A percentile compares a stretch with the other conserved stretches of the same genome.
Conservation (phyloP, 495 filamentous ascomycete species). For the Penicillium longicatenatum region DNA sequence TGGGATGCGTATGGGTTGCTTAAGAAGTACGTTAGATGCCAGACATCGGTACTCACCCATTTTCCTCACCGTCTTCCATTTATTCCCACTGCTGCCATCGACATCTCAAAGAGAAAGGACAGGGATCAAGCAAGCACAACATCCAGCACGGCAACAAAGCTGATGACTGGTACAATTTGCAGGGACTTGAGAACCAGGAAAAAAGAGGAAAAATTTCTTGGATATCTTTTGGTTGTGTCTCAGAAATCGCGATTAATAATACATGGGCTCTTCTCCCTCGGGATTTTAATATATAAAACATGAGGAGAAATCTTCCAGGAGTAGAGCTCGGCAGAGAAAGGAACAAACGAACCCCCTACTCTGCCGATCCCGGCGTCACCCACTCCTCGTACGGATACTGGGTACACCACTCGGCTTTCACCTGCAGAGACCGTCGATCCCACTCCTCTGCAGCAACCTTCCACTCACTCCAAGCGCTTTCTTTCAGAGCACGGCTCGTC, state of each 20-base stretch:
- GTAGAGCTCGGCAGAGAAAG: background rate
- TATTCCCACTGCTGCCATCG: no score
- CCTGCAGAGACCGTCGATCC: slow-evolving; percentile 62
- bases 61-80: no score
- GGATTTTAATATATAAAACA: background rate
- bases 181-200: background rate
- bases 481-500: slow-evolving; percentile 63
- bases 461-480: slow-evolving; percentile 58
- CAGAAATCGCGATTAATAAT: background rate
- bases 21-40: no score
- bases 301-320: no score
- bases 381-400: slow-evolving; percentile 55
- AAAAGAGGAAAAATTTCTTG: background rate
- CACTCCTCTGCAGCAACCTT: slow-evolving; percentile 62
- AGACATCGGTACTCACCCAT: no score
- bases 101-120: no score
- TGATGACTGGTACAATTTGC: no score
- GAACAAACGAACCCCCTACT: background rate
- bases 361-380: slow-evolving; percentile 15
- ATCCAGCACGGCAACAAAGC: no score
- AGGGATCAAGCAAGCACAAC: no score
- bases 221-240: background rate
- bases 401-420: slow-evolving; percentile 64
- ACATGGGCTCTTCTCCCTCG: background rate
- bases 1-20: no score